Evolutionary conservation across 306 rosid genomes (phyloP), one percentile per base, ranked within the genome.

Genomic region (Alnus glutinosa): DNA sequence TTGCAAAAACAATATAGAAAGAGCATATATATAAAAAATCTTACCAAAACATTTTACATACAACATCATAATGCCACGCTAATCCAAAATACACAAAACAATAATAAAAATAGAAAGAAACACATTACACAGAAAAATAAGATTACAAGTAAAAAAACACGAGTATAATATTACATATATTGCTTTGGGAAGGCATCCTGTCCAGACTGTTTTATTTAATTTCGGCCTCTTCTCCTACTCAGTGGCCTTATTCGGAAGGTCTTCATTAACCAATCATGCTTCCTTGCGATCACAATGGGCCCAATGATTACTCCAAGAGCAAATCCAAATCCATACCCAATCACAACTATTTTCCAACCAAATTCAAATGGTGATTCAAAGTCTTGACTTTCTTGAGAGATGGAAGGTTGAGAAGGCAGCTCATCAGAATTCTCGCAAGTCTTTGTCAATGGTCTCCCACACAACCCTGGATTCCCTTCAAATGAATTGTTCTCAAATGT

Each of bases 371-470:
- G 34, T 58, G 44, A 71, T 3, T 30, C 18, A 15, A 42, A 70
- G 30, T 69, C 30, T 39, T 77, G 42, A 6, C 42, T 36, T 3
- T 70, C 75, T 62, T 48, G 7, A 19, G n/a, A 12, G 55, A 13
- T 15, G 66, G 32, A 55, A 51, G 81, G 15, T 14, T 13, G 44
- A 7, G 44, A 34, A 16, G 34, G 15, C 2, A 0, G 3, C 3
- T 10, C 73, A 28, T 19, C 2, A 59, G 50, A 73, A 52, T 30
- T 46, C 42, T 2, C 77, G 62, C 86, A 83, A 30, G 75, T 67
- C n/a, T 75, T 75, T 55, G 74, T 18, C 28, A 75, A 57, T 5
- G 77, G 80, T 1, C 4, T 37, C 4, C 76, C 79, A 47, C 85
- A 77, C 14, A 82, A 47, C 15, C 75, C 76, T 4, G 11, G 3